Evolutionary conservation across 306 rosid species (phyloP), one percentile per base, ranked within the genome.

Genomic region (Gleditsia sinensis): DNA sequence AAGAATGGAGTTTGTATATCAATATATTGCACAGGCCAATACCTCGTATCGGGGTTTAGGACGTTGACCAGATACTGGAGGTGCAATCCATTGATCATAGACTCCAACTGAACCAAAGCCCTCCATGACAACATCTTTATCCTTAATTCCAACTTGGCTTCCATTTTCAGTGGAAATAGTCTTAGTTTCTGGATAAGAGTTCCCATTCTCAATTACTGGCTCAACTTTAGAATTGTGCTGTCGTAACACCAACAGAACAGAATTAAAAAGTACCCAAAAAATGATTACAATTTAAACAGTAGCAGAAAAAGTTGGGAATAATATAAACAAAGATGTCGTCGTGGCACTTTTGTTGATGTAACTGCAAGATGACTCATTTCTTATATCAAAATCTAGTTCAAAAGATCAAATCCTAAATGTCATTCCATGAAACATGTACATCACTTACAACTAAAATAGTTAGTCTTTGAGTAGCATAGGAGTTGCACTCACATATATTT

Each of bases 41-140:
- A 92, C 98, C 96, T 92, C 98, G 65, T 92, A 92, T 81, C 98
- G 88, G 23, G 95, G 81, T 82, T 88, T 92, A 11, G 98, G 98
- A 24, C 73, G 61, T 68, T 81, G 92, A 64, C 96, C 92, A 73
- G 91, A 84, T 56, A 90, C 71, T 42, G 91, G 91, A 83, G 92
- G 93, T 69, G 83, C 83, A 73, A 63, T 80, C 98, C 98, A 92
- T 76, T 87, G 92, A 82, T 92, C 96, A 81, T 92, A 90, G 72
- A 90, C 82, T 67, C 57, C 87, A 58, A 86, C 85, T 12, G 91
- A 84, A 66, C 86, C 85, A 74, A 84, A 77, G 69, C 89, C 93
- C 83, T 92, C 96, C 19, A 86, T 71, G 11, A 88, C 88, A 80
- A 88, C 88, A 61, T 87, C 96, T 72, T 92, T 92, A 79, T 87